phyloP scores from a whole-genome alignment of 106 monocot species.

The Narthecium ossifragum region DNA sequence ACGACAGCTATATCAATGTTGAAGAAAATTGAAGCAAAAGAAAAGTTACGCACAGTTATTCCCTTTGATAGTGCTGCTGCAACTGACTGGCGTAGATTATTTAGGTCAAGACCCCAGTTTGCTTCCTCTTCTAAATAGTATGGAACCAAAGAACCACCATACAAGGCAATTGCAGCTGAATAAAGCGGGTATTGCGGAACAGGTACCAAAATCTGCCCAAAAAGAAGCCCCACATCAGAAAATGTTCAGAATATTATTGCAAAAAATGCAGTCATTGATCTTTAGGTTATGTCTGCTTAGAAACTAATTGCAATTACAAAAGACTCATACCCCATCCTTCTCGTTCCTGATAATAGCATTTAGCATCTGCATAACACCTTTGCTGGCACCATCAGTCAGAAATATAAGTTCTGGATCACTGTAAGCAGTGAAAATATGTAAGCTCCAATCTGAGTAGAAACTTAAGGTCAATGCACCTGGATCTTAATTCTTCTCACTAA shows the following conservation, averaged over 20 bases:
- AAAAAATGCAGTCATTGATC: too few species aligned
- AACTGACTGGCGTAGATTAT: slow-evolving; percentile 50
- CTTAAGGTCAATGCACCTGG: not conserved
- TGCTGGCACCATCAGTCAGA: slow-evolving; percentile 98
- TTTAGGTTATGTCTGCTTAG: too few species aligned
- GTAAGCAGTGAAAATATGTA: slow-evolving; percentile 18
- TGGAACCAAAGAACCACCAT: slow-evolving; percentile 92
- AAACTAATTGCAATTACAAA: not conserved
- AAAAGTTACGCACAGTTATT: slow-evolving; percentile 81
- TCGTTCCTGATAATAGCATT: slow-evolving; percentile 82
- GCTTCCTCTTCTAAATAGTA: slow-evolving; percentile 92
- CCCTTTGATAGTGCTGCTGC: slow-evolving; percentile 63
- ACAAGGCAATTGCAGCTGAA: slow-evolving; percentile 86
- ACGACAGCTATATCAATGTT: too few species aligned
- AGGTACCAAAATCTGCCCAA: slow-evolving; percentile 85
- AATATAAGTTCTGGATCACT: slow-evolving; percentile 95
- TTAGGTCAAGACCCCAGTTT: slow-evolving; percentile 97
- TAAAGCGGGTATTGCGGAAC: slow-evolving; percentile 99
- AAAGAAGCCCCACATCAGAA: too few species aligned
- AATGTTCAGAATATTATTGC: too few species aligned
- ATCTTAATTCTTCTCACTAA: too few species aligned
- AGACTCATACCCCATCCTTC: slow-evolving; percentile 80
- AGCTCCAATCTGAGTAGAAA: not conserved
- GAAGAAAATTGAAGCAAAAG: too few species aligned
- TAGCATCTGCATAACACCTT: slow-evolving; percentile 97